Evolutionary conservation across 352 stramenopile species (phyloP), one percentile per base, ranked within the genome.

Genomic region (Plasmopara muralis): DNA sequence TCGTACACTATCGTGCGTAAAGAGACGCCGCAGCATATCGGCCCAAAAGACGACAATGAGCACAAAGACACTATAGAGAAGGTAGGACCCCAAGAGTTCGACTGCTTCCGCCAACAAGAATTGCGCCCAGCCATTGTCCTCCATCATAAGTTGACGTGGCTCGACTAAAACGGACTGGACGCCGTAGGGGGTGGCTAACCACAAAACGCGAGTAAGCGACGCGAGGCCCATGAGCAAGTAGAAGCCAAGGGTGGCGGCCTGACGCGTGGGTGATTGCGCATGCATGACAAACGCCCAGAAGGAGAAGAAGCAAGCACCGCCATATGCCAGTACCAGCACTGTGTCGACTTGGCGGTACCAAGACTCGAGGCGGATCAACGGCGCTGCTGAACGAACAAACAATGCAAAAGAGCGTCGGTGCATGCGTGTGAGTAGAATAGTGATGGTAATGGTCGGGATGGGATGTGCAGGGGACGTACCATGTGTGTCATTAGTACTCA

Each of bases 1-100:
- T 13, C 73, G 66, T 42, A 89, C 70, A 47, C 64, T 75, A 45
- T 82, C 74, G 47, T 91, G 78, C 13, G 80, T 85, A 60, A 87
- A 89, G 14, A 87, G 72, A 8, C 96, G 94, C 45, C 97, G 96
- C 31, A 98, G 71, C 79, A 98, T 97, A 66, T 98, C 92, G 6
- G 95, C 91, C 95, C 95, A 98, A 72, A 97, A 98, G 18, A 98
- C 93, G 40, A 98, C 74, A 68, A 98, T 98, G 14, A 98, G 81
- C 55, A 98, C 95, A 57, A 98, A 98, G 62, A 98, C 96, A 50
- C 84, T 93, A 72, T 98, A 98, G 28, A 98, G 74, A n/a, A 94
- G 74, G 43, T 98, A 79, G 15, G 87, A 97, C 39, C 95, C 95
- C 6, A 95, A 50, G 30, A 91, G 85, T 45, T 98, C 70, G 8